Evolutionary conservation across 495 filamentous ascomycete species (phyloP), one percentile per base, ranked within the genome.

Genomic region (Margaritispora aquatica): DNA sequence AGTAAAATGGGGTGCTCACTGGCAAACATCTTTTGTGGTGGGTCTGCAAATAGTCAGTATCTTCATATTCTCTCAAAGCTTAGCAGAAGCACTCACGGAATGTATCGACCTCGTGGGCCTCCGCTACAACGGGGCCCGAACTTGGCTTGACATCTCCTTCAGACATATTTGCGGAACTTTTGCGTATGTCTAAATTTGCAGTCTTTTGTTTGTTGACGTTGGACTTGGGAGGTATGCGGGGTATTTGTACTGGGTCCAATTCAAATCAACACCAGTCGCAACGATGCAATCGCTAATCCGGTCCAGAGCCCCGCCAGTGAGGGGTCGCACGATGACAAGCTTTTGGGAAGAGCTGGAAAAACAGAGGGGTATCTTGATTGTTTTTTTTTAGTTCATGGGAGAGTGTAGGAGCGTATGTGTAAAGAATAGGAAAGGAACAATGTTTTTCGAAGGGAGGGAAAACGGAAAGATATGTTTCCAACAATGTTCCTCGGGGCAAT

Each of bases 81-180:
- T 55, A 1, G 1, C 19, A 19, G 26, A n/a, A 19, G 1, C 47
- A 69, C 75, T 71, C 62, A 83, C 89, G 86, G 76, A 83, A 94
- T 17, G 89, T 96, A 73, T 92, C 85, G 63, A 91, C 88, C 69
- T 88, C 77, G 73, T 94, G 89, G 66, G 91, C 88, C 77, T 96
- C 91, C 50, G 79, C 79, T 59, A 95, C 90, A 74, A 92, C 89
- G 2, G 83, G 76, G 68, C 78, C 74, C 70, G 82, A 81, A 62
- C 78, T 76, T 54, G 80, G 74, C 55, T 70, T 67, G 59, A 77
- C 70, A 20, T 69, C 69, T 58, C 77, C 83, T 71, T 88, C 85
- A 68, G 84, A 84, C 88, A 94, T 93, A 65, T 55, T 76, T 74
- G 73, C 64, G 61, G 61, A 48, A 57, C 36, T 51, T 13, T 51